Conservation (phyloP, 768 basidiomycete genomes). For the Tulasnella sp. region DNA sequence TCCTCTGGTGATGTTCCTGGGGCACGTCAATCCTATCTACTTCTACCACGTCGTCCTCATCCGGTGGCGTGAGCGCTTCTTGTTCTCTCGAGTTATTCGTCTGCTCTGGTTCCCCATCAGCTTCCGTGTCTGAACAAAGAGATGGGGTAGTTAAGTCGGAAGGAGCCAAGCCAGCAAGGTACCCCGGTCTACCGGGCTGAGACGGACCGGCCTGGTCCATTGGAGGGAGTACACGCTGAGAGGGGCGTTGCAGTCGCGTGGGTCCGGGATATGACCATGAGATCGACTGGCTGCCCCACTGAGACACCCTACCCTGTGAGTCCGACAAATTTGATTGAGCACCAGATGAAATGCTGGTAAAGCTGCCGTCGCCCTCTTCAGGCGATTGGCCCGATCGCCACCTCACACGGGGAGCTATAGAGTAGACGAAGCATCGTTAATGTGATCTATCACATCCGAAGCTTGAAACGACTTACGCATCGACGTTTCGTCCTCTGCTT, state of each 20-base stretch:
- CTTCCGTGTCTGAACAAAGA: constrained; percentile 10
- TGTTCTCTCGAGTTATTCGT: not conserved
- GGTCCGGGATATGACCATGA: constrained; percentile 1
- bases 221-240: not conserved
- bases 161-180: constrained; percentile 1
- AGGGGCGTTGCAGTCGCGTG: not conserved
- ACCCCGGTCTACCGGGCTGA: not conserved
- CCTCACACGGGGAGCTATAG: no score
- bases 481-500: not conserved
- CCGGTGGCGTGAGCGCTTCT: constrained; percentile 1
- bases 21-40: not conserved
- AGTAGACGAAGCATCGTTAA: not conserved
- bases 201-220: not conserved
- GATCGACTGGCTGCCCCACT: not conserved
- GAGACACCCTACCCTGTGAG: not conserved
- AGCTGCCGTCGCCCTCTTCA: no score
- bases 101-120: constrained; percentile 4
- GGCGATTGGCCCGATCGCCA: not conserved
- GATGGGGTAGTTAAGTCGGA: constrained; percentile 13
- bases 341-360: not conserved
- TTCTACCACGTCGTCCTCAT: not conserved
- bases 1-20: no score
- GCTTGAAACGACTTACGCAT: not conserved
- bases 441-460: not conserved
- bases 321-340: no score